These are phyloP conservation scores for Monilinia aucupariae DNA, from an alignment of 2,329 filamentous ascomycete species.

Conservation along the genomic window DNA sequence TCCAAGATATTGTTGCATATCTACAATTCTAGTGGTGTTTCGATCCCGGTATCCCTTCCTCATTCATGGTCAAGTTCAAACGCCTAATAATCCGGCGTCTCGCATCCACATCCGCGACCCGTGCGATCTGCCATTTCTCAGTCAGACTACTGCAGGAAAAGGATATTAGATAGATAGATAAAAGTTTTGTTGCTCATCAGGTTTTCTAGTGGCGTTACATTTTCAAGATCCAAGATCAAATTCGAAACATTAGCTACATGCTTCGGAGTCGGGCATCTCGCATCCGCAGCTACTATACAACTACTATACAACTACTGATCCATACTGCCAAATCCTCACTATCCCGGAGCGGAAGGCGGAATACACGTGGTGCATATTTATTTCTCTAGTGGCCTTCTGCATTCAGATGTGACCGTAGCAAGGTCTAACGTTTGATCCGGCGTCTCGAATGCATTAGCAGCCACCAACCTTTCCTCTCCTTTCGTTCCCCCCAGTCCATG, in stretches of 20 bases:
- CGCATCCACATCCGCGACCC: background rate
- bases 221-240: no score
- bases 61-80: background rate
- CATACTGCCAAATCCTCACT: background rate
- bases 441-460: background rate
- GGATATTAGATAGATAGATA: background rate
- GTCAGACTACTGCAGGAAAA: background rate
- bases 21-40: background rate
- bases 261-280: no score
- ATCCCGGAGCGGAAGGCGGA: no score
- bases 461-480: background rate
- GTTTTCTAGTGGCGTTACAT: conserved; percentile 1
- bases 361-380: background rate
- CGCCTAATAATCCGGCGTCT: background rate
- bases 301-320: background rate
- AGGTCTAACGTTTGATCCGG: background rate
- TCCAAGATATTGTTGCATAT: background rate
- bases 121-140: background rate
- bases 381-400: background rate
- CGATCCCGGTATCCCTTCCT: background rate
- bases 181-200: conserved; percentile 5
- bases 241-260: no score
- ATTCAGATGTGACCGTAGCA: background rate
- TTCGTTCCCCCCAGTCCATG: no score
- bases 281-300: no score